These are phyloP conservation scores for Ustilago crameri DNA, from an alignment of 1,284 basidiomycete species.

Conservation along the genomic window DNA sequence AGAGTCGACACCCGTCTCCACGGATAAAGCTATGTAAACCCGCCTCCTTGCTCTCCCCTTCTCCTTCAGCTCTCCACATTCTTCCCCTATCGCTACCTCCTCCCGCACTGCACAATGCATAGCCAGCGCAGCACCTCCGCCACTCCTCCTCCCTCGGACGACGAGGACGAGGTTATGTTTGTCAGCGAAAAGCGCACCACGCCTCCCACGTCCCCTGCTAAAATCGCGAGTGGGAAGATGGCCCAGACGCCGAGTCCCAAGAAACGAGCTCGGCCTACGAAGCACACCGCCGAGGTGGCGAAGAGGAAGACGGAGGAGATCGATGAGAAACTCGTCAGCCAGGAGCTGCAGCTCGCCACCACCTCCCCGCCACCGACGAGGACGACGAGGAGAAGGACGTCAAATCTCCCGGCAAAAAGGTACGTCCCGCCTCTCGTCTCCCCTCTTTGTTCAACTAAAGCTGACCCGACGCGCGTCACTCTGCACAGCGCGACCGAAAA, in stretches of 20 bases:
- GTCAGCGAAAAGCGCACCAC: slow-evolving; percentile 8
- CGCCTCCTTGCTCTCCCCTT: background rate
- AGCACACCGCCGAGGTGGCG: background rate
- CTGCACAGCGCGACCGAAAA: background rate
- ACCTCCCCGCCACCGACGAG: background rate
- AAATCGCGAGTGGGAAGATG: too few species aligned
- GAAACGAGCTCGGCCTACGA: background rate
- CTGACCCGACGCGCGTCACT: background rate
- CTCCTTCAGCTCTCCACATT: background rate
- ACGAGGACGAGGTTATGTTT: slow-evolving; percentile 12
- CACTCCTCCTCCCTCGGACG: slow-evolving; percentile 9
- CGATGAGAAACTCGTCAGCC: background rate
- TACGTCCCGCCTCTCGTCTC: background rate
- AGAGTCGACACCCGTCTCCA: background rate
- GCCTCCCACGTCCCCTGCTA: background rate
- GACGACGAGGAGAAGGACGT: background rate
- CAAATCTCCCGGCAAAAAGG: background rate
- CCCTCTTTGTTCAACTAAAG: too few species aligned
- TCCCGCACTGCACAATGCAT: background rate
- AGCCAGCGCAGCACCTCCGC: background rate
- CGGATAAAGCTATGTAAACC: slow-evolving; percentile 9
- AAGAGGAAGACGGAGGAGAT: background rate
- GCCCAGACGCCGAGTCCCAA: background rate
- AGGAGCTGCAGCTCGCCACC: background rate
- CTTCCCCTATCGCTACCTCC: background rate